These are phyloP conservation scores for Capsella rubella DNA, from an alignment of 441 rosid species.

Conservation along the genomic window DNA sequence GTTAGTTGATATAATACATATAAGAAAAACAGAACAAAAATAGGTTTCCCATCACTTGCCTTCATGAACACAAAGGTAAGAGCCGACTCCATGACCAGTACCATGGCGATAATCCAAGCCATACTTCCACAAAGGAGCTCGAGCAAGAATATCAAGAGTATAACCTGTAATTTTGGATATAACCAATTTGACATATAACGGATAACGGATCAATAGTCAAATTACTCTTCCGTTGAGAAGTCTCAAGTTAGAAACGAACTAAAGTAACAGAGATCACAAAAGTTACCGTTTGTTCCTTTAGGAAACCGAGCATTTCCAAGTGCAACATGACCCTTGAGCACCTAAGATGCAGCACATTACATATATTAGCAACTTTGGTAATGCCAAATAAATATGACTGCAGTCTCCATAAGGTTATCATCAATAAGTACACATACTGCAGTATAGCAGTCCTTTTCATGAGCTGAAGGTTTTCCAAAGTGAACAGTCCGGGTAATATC, in stretches of 20 bases:
- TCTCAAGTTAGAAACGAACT: not conserved
- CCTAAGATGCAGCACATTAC: conserved; percentile 51
- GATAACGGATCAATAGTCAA: not conserved
- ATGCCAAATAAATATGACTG: not conserved
- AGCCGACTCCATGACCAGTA: conserved; percentile 98
- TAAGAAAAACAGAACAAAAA: conserved; percentile 11
- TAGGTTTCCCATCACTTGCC: conserved; percentile 55
- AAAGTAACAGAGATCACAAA: conserved; percentile 9
- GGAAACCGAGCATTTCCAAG: conserved; percentile 88
- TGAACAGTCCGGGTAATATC: conserved; percentile 97
- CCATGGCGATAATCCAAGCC: conserved; percentile 98
- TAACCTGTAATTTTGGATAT: conserved; percentile 54
- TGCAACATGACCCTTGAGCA: conserved; percentile 92
- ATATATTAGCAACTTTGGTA: conserved; percentile 16
- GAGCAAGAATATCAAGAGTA: conserved; percentile 91
- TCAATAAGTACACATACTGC: conserved; percentile 62
- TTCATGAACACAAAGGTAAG: conserved; percentile 95
- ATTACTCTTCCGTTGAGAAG: not conserved
- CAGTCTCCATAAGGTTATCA: not conserved
- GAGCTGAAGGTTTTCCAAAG: conserved; percentile 93
- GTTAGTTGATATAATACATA: conserved; percentile 1
- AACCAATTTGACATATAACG: not conserved
- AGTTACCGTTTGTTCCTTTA: conserved; percentile 84
- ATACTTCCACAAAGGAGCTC: conserved; percentile 85
- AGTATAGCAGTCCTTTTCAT: conserved; percentile 89